phyloP scores from a whole-genome alignment of 495 filamentous ascomycete species.

The Lasiosphaeria miniovina region DNA sequence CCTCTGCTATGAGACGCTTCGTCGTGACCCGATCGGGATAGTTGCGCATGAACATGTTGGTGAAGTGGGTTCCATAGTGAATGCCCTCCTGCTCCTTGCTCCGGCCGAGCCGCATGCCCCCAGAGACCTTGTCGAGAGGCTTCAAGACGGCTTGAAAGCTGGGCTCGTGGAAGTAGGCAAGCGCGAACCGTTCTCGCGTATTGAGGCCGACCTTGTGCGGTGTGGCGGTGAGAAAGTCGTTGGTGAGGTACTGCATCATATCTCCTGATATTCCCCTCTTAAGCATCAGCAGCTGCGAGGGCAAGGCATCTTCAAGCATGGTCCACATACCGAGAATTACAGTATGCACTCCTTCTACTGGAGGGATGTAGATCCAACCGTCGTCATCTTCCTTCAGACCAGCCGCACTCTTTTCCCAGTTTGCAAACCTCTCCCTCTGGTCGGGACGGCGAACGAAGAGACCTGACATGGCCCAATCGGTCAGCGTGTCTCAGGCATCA shows the following conservation, averaged over 20 bases:
- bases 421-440: conserved; percentile 36
- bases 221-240: conserved; percentile 38
- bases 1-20: conserved; percentile 30
- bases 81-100: conserved; percentile 26
- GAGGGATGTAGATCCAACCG: conserved; percentile 43
- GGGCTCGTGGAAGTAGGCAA: conserved; percentile 49
- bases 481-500: not conserved
- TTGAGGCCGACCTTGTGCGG: conserved; percentile 49
- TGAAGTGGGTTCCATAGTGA: conserved; percentile 49
- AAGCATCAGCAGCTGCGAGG: not conserved
- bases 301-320: not conserved
- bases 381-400: conserved; percentile 42
- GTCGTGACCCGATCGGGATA: conserved; percentile 47
- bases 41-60: conserved; percentile 48
- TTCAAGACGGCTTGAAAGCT: conserved; percentile 43
- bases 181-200: conserved; percentile 38
- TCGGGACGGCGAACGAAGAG: conserved; percentile 41
- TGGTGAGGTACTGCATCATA: conserved; percentile 48
- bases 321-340: conserved; percentile 41
- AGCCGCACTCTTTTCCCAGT: conserved; percentile 44
- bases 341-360: conserved; percentile 35
- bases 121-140: conserved; percentile 31
- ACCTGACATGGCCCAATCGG: conserved; percentile 13
- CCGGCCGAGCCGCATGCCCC: conserved; percentile 8
- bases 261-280: conserved; percentile 28